These are phyloP conservation scores for Chaetoceros muelleri DNA, from an alignment of 108 stramenopile genomes.

Conservation along the genomic window DNA sequence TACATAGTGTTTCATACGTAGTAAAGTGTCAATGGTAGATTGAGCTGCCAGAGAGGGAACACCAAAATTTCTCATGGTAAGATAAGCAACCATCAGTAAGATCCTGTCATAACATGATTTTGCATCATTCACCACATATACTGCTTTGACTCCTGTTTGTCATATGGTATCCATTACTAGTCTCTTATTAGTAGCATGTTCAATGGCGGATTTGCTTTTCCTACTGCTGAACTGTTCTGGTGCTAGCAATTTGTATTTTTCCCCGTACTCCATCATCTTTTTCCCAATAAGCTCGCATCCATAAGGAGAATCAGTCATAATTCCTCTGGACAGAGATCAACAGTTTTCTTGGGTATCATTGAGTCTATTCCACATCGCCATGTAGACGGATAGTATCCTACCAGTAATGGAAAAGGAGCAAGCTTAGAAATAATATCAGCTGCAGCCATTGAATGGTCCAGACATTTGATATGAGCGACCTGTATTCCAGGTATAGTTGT, in stretches of 20 bases:
- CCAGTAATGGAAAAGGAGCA: too few relatives aligned
- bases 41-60: neutral
- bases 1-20: conserved; percentile 4
- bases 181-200: neutral
- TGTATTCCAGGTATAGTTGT: too few relatives aligned
- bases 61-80: conserved; percentile 10
- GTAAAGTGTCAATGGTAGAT: conserved; percentile 3
- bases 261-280: conserved; percentile 5
- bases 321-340: neutral
- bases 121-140: conserved; percentile 2
- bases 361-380: too few relatives aligned
- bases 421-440: too few relatives aligned
- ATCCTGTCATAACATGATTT: conserved; percentile 15
- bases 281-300: conserved; percentile 5
- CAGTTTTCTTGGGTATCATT: too few relatives aligned
- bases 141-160: neutral
- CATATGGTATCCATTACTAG: neutral
- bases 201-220: neutral
- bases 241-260: conserved; percentile 1
- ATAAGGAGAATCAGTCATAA: conserved; percentile 7
- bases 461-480: too few relatives aligned
- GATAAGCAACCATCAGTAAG: conserved; percentile 5
- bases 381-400: too few relatives aligned
- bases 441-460: too few relatives aligned
- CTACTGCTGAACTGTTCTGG: conserved; percentile 1